Base-by-base conservation (phyloP, 108 stramenopile genomes). In the Fragilaria crotonensis region DNA sequence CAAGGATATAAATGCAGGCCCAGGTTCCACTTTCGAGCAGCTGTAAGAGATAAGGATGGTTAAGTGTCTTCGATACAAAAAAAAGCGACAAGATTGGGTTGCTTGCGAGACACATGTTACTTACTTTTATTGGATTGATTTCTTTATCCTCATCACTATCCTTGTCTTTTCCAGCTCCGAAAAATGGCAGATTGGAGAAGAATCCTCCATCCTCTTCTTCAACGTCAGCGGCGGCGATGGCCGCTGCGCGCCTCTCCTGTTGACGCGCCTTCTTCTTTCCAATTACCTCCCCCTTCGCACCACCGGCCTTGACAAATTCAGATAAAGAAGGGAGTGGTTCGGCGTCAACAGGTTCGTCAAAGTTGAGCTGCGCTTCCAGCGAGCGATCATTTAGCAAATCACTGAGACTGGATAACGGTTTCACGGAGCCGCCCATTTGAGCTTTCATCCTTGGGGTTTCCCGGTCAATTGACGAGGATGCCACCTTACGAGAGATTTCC, bases 1-100 rank as follows among this genome's bases (percentile, higher is more conserved):
- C 78, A 57, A 94, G 58, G 7, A 83, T 23, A 25, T 71, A 82
- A 60, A 94, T 94, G 7, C 88, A 83, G 21, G 63, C 62, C 92
- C 92, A 94, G 17, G 92, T 79, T 29, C 79, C 82, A 50, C 62
- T 70, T 75, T 88, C 87, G 4, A 88, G 54, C 26, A 81, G 44
- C 61, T 80, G 25, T 64, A 33, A 26, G 17, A 23, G 21, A 18
- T 7, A 14, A 57, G 20, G 36, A 44, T 5, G 31, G 33, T 30
- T 22, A n/a, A 31, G n/a, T n/a, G 11, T 19, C 18, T 56, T 30
- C 18, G 3, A 14, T 21, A 11, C 23, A 19, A 52, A 52, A n/a
- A 25, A n/a, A 23, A 7, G 23, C 25, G 23, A 18, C 28, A 25
- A 52, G n/a, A n/a, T 26, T n/a, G 1, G 28, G 33, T 19, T 41